Evolutionary conservation across 2,329 filamentous ascomycete species (phyloP), one percentile per base, ranked within the genome.

Genomic region (Trichoderma sp.): DNA sequence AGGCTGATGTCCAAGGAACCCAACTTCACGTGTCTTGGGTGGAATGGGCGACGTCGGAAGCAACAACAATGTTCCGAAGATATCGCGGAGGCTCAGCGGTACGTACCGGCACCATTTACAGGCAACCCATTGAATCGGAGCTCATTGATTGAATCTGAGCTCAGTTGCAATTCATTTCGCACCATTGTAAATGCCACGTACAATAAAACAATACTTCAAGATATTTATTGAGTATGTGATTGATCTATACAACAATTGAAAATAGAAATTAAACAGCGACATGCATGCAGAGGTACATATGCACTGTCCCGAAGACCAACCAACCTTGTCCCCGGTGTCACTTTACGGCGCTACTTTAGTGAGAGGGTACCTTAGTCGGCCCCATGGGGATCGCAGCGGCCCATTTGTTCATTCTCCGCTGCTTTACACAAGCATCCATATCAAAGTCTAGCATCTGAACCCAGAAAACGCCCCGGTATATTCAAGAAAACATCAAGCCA

Each of bases 51-150:
- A 35, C 63, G 56, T 45, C 29, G 35, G 21, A 31, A 45, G 74
- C 50, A 72, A 75, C 31, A 75, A 75, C 35, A 18, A 75, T 75
- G 59, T 75, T 75, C 74, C 74, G 74, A 38, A 35, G 27, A 18
- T 33, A 21, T 21, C 18, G n/a, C n/a, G 18, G 11, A 24, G 50
- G 50, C 21, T 56, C 50, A 24, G 50, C 11, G 50, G 50, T 56
- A 56, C 50, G 50, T 56, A 56, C 50, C 45, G 1, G n/a, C 45
- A 12, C 45, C 45, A 21, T 9, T 53, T 21, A 6, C 8, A 11
- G 7, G 9, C 3, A 50, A 2, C 9, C n/a, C 9, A 53, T 2
- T 53, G 45, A 14, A n/a, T n/a, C n/a, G n/a, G n/a, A n/a, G n/a
- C 18, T n/a, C 8, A 9, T n/a, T n/a, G 18, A 24, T 14, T 53